A percentile compares a stretch with the other conserved stretches of the same genome.
These are phyloP conservation scores for Lodderomyces margitis DNA, from an alignment of 1,139 yeast species.

Conservation along the genomic window DNA sequence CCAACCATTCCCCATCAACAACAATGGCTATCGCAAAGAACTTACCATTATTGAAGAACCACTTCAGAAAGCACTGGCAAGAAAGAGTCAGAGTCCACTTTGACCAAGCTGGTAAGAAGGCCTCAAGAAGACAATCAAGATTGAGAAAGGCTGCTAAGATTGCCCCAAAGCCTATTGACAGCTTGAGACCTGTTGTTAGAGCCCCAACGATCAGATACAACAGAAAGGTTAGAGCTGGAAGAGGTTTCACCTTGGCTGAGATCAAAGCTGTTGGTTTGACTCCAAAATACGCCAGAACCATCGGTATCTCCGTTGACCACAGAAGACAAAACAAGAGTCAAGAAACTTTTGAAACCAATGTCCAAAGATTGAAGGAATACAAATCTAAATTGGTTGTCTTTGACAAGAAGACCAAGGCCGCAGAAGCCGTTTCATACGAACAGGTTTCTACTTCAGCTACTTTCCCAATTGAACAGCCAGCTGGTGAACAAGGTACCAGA, in stretches of 20 bases:
- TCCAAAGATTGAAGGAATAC: conserved; percentile 96
- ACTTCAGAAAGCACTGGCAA: conserved; percentile 99
- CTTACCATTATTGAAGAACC: conserved; percentile 94
- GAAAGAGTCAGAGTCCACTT: conserved; percentile 99
- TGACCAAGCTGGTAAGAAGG: conserved; percentile 99
- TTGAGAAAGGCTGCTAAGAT: conserved; percentile 89
- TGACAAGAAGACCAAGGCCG: conserved; percentile 80
- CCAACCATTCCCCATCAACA: conserved; percentile 9
- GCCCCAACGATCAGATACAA: conserved; percentile 98
- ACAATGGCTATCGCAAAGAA: conserved; percentile 93
- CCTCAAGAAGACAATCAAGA: conserved; percentile 93
- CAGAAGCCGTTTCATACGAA: conserved; percentile 66
- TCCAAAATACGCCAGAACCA: conserved; percentile 94
- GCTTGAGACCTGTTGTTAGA: conserved; percentile 96
- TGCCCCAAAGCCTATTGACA: conserved; percentile 98
- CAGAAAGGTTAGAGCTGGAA: conserved; percentile 99
- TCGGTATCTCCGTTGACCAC: conserved; percentile 99
- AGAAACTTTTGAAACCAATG: conserved; percentile 93
- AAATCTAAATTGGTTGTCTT: conserved; percentile 91
- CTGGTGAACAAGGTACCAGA: conserved; percentile 76
- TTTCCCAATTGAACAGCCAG: conserved; percentile 89
- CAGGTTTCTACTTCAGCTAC: conserved; percentile 79
- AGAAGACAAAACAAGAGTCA: conserved; percentile 99
- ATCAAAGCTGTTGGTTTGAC: conserved; percentile 96
- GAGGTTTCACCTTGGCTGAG: conserved; percentile 98